Conservation (phyloP, 2,329 filamentous ascomycete species). For the Mariannaea elegans region DNA sequence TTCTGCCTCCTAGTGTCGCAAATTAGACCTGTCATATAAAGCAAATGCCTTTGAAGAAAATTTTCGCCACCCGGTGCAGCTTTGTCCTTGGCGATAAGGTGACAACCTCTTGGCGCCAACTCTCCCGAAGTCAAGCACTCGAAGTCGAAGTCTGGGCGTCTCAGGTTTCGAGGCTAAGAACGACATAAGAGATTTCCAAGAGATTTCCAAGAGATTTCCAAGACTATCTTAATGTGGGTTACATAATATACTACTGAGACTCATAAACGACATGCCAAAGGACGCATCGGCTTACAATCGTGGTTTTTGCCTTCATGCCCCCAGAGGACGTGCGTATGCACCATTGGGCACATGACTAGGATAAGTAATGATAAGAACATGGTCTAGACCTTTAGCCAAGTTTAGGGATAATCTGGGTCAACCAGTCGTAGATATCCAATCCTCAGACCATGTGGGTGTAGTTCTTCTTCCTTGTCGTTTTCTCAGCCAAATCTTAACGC, state of each 20-base stretch:
- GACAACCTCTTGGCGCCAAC: constrained; percentile 36
- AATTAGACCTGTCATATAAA: no score
- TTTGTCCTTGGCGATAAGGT: constrained; percentile 34
- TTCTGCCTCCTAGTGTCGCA: no score
- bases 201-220: constrained; percentile 36
- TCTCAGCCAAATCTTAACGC: neutral
- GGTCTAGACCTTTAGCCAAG: constrained; percentile 8
- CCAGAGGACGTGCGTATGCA: constrained; percentile 7
- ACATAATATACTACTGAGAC: constrained; percentile 4
- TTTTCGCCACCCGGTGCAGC: constrained; percentile 38
- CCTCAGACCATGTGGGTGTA: constrained; percentile 13
- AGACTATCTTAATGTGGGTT: no score
- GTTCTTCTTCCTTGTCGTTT: neutral
- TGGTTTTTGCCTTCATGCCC: neutral
- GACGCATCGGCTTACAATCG: neutral
- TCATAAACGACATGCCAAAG: neutral
- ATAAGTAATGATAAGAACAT: constrained; percentile 4
- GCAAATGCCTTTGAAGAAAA: no score
- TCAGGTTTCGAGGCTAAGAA: constrained; percentile 32
- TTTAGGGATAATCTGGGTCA: neutral
- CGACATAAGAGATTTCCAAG: constrained; percentile 31
- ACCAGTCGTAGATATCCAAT: neutral
- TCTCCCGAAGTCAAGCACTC: constrained; percentile 17
- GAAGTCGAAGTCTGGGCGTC: constrained; percentile 35
- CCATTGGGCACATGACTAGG: neutral